Evolutionary conservation across 2,329 filamentous ascomycete species (phyloP), one percentile per base, ranked within the genome.

Genomic region (Cytospora mali): DNA sequence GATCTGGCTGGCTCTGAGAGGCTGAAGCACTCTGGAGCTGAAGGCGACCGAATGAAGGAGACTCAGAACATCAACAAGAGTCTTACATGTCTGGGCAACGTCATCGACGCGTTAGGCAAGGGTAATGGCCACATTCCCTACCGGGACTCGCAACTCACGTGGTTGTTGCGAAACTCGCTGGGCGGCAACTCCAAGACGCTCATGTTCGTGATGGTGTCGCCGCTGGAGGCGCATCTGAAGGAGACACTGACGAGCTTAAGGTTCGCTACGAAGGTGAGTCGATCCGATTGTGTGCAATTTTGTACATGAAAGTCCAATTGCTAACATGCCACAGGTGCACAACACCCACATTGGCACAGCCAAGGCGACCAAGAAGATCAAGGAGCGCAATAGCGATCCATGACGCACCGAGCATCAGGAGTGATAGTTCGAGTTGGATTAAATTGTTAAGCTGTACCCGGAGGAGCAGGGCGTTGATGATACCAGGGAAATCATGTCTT

Each of bases 191-290:
- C 90, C 69, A 96, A 97, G 79, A 99, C 95, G 0, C 88, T 99
- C 70, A 99, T 99, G 95, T 97, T 99, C 75, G 92, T 98, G 74
- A 98, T 98, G 93, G 91, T 97, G 62, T 95, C 90, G 69, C 95
- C 95, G 35, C 80, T 98, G 64, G 91, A 96, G 78, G 90, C 88
- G 6, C 95, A 98, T 78, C 80, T 97, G 67, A 90, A 89, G 71
- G 95, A 99, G 81, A 97, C 93, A 3, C 81, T 97, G 73, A 97
- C 93, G 51, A 97, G 93, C 81, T 81, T 99, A 75, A 90, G 95
- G 71, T 99, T 99, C 76, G 95, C 95, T 18, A 96, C 92, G 35
- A 98, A 97, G 84, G 93, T 93, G 76, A 72, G 79, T 72, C 61
- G 55, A 39, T 4, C 23, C 10, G 31, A 9, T 23, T 46, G 29